Evolutionary conservation across 805 yeast species (phyloP).

Genomic region (Nakazawaea pomicola): DNA sequence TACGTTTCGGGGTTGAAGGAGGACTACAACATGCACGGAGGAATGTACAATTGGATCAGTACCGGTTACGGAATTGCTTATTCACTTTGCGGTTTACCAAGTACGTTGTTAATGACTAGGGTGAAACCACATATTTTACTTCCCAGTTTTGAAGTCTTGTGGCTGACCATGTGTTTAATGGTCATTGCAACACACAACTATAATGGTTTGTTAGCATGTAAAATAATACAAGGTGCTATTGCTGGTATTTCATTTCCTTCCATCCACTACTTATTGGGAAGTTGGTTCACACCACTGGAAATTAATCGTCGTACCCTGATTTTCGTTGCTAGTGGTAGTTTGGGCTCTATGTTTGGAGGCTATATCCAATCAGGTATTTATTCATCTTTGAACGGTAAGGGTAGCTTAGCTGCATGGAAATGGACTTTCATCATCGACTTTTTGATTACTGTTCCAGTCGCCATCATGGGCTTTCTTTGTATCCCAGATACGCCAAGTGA

Average conservation of each 20-base stretch:
- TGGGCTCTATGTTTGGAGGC: background rate
- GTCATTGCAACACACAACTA: slow-evolving; percentile 15
- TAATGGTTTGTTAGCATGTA: slow-evolving; percentile 32
- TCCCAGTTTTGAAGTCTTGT: slow-evolving; percentile 13
- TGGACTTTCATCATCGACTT: background rate
- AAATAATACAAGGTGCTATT: slow-evolving; percentile 39
- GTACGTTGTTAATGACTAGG: slow-evolving; percentile 39
- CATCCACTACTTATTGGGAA: background rate
- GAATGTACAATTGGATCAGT: slow-evolving; percentile 29
- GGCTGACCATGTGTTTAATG: slow-evolving; percentile 11
- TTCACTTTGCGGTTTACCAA: slow-evolving; percentile 27
- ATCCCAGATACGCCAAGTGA: background rate
- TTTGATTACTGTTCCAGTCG: background rate
- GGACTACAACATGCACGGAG: slow-evolving; percentile 31
- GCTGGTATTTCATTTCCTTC: slow-evolving; percentile 29
- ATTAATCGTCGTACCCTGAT: background rate
- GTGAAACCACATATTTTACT: slow-evolving; percentile 36
- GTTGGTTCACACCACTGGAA: background rate
- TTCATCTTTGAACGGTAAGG: background rate
- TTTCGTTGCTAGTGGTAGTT: background rate
- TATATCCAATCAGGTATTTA: background rate
- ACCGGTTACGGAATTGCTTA: slow-evolving; percentile 32
- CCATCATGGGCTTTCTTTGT: background rate
- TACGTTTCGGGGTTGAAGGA: slow-evolving; percentile 32
- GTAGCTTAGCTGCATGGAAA: background rate